These are phyloP conservation scores for Ustilago hordei DNA, from an alignment of 1,284 basidiomycete genomes.

Conservation along the genomic window DNA sequence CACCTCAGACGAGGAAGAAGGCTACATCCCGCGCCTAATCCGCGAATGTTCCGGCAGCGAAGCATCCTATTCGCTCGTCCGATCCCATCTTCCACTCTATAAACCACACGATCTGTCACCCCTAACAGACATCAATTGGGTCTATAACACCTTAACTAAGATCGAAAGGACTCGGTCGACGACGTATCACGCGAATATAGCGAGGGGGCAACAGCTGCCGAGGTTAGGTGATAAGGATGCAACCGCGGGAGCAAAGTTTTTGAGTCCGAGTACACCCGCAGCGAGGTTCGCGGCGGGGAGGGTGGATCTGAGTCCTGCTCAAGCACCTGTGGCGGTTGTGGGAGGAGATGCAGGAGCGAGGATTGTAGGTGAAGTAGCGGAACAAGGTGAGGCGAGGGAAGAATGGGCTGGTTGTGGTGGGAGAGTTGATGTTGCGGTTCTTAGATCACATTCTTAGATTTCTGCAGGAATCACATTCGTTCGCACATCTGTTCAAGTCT, in stretches of 20 bases:
- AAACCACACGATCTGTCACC: constrained; percentile 86
- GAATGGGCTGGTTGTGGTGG: constrained; percentile 48
- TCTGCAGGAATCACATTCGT: not conserved
- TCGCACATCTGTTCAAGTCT: not conserved
- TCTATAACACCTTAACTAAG: constrained; percentile 80
- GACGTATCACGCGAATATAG: constrained; percentile 23
- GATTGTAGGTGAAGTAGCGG: constrained; percentile 28
- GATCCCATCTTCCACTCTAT: constrained; percentile 75
- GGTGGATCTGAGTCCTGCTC: constrained; percentile 38
- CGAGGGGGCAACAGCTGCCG: constrained; percentile 13
- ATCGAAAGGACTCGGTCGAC: constrained; percentile 71
- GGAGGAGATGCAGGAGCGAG: not conserved
- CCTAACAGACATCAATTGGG: constrained; percentile 87
- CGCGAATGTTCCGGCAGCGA: constrained; percentile 90
- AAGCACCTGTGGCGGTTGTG: constrained; percentile 5
- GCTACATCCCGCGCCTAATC: constrained; percentile 73
- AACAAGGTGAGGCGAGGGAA: constrained; percentile 8
- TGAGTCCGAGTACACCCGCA: constrained; percentile 8
- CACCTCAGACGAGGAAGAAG: not conserved
- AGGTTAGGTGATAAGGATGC: constrained; percentile 17
- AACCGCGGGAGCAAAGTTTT: constrained; percentile 18
- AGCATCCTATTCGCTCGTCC: constrained; percentile 82
- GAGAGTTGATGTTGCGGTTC: constrained; percentile 42
- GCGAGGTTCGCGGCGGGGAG: constrained; percentile 20
- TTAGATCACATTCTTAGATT: constrained; percentile 10